Conservation (phyloP, 2,329 filamentous ascomycete genomes). For the Cryphonectria carpinicola region DNA sequence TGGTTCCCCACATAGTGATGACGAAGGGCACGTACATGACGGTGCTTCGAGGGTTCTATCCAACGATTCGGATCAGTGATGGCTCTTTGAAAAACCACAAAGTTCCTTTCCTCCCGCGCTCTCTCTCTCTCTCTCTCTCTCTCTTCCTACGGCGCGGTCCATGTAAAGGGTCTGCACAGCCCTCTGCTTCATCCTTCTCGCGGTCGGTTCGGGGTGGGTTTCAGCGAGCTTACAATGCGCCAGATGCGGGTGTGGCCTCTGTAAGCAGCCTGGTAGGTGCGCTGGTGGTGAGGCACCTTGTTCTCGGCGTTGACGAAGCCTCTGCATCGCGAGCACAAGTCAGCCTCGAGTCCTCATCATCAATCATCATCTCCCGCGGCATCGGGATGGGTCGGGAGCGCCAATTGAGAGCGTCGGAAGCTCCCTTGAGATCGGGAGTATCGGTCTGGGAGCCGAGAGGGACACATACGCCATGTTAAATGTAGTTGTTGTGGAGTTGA, state of each 20-base stretch:
- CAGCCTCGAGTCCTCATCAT: conserved; percentile 31
- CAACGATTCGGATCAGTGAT: conserved; percentile 34
- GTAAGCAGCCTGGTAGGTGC: conserved; percentile 74
- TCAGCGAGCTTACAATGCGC: conserved; percentile 68
- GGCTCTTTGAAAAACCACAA: background rate
- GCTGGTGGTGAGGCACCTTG: conserved; percentile 75
- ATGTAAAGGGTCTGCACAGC: background rate
- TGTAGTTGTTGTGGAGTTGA: conserved; percentile 29
- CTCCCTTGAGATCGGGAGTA: background rate
- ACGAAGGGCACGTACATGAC: conserved; percentile 71
- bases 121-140: background rate
- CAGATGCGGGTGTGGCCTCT: conserved; percentile 71
- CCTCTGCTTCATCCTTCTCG: conserved; percentile 8
- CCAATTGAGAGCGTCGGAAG: conserved; percentile 17
- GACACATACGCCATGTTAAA: conserved; percentile 39
- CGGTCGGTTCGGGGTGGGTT: background rate
- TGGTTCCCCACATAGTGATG: conserved; percentile 63
- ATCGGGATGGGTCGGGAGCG: conserved; percentile 21
- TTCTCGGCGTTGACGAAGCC: conserved; percentile 74
- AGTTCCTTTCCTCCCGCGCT: background rate
- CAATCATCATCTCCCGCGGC: background rate
- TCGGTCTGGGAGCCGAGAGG: background rate
- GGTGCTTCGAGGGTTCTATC: conserved; percentile 67
- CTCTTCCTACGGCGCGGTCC: conserved; percentile 3
- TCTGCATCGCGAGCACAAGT: conserved; percentile 32